A percentile compares a stretch with the other conserved stretches of the same genome.
Evolutionary conservation across 805 yeast genomes (phyloP).

Genomic region (Ogataea degrootiae): DNA sequence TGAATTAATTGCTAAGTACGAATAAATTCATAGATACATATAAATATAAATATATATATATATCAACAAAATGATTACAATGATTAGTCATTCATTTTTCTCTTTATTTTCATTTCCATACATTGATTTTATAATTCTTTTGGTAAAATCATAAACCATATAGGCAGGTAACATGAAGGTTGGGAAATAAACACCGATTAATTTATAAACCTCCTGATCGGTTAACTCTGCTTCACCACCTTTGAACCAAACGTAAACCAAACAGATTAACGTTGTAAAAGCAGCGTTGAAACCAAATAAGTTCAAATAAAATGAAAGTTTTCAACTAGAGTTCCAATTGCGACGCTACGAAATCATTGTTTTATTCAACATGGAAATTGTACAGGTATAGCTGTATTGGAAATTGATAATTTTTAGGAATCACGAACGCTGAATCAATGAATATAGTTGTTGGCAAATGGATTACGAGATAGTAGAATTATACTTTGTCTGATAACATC

Average conservation of each 20-base stretch:
- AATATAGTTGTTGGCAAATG: slow-evolving; percentile 75
- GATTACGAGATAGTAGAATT: slow-evolving; percentile 34
- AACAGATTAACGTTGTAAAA: slow-evolving; percentile 72
- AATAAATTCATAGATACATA: slow-evolving; percentile 9
- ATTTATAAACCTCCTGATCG: slow-evolving; percentile 33
- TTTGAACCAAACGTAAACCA: slow-evolving; percentile 40
- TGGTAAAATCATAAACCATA: slow-evolving; percentile 46
- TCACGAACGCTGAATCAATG: slow-evolving; percentile 68
- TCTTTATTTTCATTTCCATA: not conserved
- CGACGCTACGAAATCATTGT: slow-evolving; percentile 62
- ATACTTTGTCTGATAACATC: slow-evolving; percentile 16
- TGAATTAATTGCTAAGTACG: slow-evolving; percentile 53
- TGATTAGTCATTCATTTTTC: not conserved
- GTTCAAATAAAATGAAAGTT: slow-evolving; percentile 56
- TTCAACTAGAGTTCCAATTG: slow-evolving; percentile 64
- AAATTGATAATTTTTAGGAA: slow-evolving; percentile 49
- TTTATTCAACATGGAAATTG: slow-evolving; percentile 53
- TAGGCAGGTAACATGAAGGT: slow-evolving; percentile 60
- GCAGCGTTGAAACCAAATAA: slow-evolving; percentile 82
- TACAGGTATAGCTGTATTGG: slow-evolving; percentile 46
- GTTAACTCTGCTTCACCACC: slow-evolving; percentile 37
- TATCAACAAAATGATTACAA: no score
- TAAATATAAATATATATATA: no score
- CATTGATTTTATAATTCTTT: slow-evolving; percentile 5
- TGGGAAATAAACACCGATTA: slow-evolving; percentile 60